These are phyloP conservation scores for Suillus subalutaceus DNA, from an alignment of 768 basidiomycete species.

Conservation along the genomic window DNA sequence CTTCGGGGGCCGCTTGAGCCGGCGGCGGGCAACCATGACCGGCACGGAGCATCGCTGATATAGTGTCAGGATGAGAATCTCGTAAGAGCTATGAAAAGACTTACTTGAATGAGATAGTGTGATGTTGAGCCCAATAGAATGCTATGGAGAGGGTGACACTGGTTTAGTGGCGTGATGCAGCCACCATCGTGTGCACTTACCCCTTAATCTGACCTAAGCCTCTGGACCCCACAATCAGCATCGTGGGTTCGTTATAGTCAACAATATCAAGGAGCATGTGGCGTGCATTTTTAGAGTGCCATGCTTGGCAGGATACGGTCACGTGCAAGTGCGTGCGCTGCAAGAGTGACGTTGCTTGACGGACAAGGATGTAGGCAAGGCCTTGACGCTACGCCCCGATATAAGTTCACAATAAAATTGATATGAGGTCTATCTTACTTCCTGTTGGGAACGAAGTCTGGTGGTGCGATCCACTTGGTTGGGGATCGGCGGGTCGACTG, in stretches of 20 bases:
- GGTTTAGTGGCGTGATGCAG: neutral
- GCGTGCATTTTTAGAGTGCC: constrained; percentile 94
- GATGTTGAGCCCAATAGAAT: constrained; percentile 94
- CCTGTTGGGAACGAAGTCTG: constrained; percentile 89
- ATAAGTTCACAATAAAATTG: constrained; percentile 10
- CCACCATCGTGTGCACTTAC: constrained; percentile 42
- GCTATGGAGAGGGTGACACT: constrained; percentile 41
- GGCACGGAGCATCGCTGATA: constrained; percentile 88
- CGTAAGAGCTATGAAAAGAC: constrained; percentile 15
- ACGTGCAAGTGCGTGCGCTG: constrained; percentile 91
- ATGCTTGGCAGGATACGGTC: constrained; percentile 87
- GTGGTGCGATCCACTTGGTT: constrained; percentile 73
- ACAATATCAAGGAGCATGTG: constrained; percentile 93
- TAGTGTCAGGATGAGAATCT: neutral
- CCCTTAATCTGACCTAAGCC: constrained; percentile 88
- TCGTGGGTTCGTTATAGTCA: constrained; percentile 83
- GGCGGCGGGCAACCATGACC: constrained; percentile 93
- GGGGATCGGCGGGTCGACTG: constrained; percentile 71
- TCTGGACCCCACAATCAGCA: constrained; percentile 95
- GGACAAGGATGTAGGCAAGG: constrained; percentile 82
- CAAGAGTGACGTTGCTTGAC: constrained; percentile 86
- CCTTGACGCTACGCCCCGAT: constrained; percentile 70
- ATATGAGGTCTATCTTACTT: constrained; percentile 50
- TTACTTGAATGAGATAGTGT: constrained; percentile 86
- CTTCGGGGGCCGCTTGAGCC: constrained; percentile 85